Evolutionary conservation across 2,329 filamentous ascomycete genomes (phyloP).

Genomic region (Zasmidium citrigriseum): DNA sequence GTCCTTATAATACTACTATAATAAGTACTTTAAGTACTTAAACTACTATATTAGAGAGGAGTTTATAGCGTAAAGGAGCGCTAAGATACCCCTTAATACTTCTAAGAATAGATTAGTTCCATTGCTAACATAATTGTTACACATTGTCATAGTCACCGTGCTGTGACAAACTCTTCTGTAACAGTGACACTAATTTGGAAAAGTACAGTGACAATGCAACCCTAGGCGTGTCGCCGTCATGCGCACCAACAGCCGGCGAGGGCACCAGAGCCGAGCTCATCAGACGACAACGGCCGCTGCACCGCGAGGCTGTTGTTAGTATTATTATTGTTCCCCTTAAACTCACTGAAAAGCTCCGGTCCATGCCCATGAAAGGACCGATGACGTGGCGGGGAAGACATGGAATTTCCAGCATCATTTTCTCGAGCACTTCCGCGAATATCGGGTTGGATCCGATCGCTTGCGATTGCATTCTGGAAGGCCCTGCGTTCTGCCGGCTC

Average conservation of each 20-base stretch:
- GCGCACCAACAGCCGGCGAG: background rate
- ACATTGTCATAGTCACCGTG: too few relatives aligned
- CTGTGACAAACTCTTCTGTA: too few relatives aligned
- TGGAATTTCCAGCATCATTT: background rate
- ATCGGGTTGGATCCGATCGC: background rate
- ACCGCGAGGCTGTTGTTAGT: background rate
- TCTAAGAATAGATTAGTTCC: too few relatives aligned
- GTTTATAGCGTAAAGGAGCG: too few relatives aligned
- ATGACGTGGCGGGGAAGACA: background rate
- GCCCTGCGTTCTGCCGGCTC: background rate
- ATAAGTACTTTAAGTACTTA: too few relatives aligned
- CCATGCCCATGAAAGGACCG: background rate
- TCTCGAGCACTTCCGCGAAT: background rate
- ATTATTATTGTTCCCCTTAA: background rate
- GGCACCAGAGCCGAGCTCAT: background rate
- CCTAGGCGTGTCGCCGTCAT: background rate
- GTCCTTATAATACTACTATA: too few relatives aligned
- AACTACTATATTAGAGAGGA: too few relatives aligned
- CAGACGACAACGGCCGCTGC: background rate
- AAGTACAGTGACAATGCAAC: too few relatives aligned
- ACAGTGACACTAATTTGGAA: too few relatives aligned
- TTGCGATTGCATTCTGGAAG: background rate
- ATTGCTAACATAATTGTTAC: too few relatives aligned
- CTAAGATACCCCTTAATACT: too few relatives aligned
- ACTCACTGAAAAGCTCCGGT: background rate